Evolutionary conservation across 2,329 filamentous ascomycete genomes (phyloP), one percentile per base, ranked within the genome.

Genomic region (Exophiala oligosperma): DNA sequence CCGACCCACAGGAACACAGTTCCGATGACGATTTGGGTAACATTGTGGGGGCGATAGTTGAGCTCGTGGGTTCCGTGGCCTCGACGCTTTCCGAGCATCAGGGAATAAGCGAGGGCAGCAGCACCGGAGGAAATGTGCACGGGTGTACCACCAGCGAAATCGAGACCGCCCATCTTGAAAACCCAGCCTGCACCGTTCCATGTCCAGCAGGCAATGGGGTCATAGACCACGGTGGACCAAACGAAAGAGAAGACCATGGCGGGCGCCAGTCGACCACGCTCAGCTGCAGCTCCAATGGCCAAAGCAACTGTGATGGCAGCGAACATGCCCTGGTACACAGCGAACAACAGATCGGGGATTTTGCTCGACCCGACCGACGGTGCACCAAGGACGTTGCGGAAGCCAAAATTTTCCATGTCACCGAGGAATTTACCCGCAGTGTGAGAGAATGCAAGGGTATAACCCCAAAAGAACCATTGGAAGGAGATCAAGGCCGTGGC

Each of bases 391-490:
- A 94, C 90, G 72, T 89, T 81, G 64, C 79, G 85, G 73, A 95
- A 87, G 44, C 88, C 91, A 70, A 96, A 85, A 77, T 96, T 93
- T 64, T 84, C 76, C 26, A 96, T 78, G 67, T 92, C 81, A 58
- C 91, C 91, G 62, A 96, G 90, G 72, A 85, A 96, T 43, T 79
- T 83, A 48, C 87, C 86, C 26, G 89, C 88, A 1, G 82, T 81
- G 74, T 93, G 90, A 14, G 90, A 94, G 72, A 92, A 94, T 49
- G 89, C 85, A 9, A 94, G 76, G 3, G 89, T 92, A 72, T 91
- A 96, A 49, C 91, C 91, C 91, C 91, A 96, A 79, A 96, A 93
- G 79, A 95, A 96, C 91, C 92, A 96, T 71, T 96, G 91, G 76
- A 96, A 95, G 50, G 86, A 87, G 60, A 92, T 85, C 64, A 95